A percentile compares a stretch with the other conserved stretches of the same genome.
phyloP scores from a whole-genome alignment of 1,284 basidiomycete species.

The Ustilago trichophora region DNA sequence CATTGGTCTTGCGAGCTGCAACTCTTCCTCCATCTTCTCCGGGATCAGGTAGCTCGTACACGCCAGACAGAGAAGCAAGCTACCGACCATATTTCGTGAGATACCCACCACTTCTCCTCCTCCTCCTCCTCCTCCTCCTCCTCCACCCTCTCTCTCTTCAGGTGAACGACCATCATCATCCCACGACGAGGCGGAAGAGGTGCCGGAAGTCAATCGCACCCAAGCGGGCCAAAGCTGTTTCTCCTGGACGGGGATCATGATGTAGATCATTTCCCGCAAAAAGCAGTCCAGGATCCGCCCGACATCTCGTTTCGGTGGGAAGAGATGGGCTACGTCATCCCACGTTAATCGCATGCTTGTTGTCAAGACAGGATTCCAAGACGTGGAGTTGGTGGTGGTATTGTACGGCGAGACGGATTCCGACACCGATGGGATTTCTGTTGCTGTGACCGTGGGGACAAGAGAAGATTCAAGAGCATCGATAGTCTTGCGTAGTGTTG shows the following conservation, averaged over 20 bases:
- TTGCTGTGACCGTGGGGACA: neutral
- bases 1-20: constrained; percentile 5
- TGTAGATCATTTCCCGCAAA: constrained; percentile 26
- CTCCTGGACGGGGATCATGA: constrained; percentile 36
- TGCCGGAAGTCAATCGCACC: constrained; percentile 1
- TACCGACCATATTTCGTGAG: constrained; percentile 27
- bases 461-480: constrained; percentile 17
- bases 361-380: constrained; percentile 6
- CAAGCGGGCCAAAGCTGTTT: constrained; percentile 34
- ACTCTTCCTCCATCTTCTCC: constrained; percentile 11
- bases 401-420: neutral
- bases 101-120: constrained; percentile 10
- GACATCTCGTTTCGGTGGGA: constrained; percentile 27
- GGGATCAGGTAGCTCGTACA: constrained; percentile 27
- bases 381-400: no score
- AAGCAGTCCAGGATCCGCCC: constrained; percentile 27
- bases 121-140: constrained; percentile 10
- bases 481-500: constrained; percentile 13
- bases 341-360: constrained; percentile 10
- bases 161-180: no score
- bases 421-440: neutral
- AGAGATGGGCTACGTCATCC: constrained; percentile 23
- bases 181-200: neutral
- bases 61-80: constrained; percentile 23
- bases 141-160: neutral